Base-by-base conservation (phyloP, 805 yeast genomes). In the Danielia reshetovae region DNA sequence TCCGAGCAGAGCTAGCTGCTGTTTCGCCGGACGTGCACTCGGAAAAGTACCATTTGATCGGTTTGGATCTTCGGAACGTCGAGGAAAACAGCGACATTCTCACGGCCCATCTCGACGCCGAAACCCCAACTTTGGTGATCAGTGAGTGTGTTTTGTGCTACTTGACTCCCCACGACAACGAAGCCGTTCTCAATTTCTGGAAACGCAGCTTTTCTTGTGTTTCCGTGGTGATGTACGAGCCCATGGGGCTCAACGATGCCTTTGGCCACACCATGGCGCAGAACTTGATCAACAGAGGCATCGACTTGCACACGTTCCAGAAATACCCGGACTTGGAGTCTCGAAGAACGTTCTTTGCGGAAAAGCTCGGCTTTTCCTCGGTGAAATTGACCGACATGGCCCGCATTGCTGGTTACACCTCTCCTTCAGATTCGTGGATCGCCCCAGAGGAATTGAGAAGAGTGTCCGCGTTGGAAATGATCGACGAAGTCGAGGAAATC, bases 141-240 rank as follows among this genome's bases (percentile, higher is more conserved):
- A 76, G 85, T 42, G 94, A 84, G 53, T 85, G 93, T 58, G 85
- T 85, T 23, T 60, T 85, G 23, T 85, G 94, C 51, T 84, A 84
- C 52, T 48, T 83, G 41, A 63, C 71, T 4, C 77, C 81, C 1
- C 60, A 60, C 9, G 72, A 70, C 15, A 71, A 81, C 16, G 48
- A 43, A 21, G 50, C 57, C 21, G 68, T 81, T 3, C 41, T 84
- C 4, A 34, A 51, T 2, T 70, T 67, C 48, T 70, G 81, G 59
- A 48, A 46, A 4, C 29, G 40, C 0, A 21, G 30, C n/a, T 48
- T 72, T 15, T 27, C 27, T 51, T 59, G 35, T 32, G 56, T 15
- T 43, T 41, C 61, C 2, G 51, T 77, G 14, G 51, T 76, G 4
- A 59, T 82, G 4, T 84, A 85, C 54, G 94, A 84, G 40, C 94